These are phyloP conservation scores for Boletus reticulatus DNA, from an alignment of 768 basidiomycete species.

Conservation along the genomic window DNA sequence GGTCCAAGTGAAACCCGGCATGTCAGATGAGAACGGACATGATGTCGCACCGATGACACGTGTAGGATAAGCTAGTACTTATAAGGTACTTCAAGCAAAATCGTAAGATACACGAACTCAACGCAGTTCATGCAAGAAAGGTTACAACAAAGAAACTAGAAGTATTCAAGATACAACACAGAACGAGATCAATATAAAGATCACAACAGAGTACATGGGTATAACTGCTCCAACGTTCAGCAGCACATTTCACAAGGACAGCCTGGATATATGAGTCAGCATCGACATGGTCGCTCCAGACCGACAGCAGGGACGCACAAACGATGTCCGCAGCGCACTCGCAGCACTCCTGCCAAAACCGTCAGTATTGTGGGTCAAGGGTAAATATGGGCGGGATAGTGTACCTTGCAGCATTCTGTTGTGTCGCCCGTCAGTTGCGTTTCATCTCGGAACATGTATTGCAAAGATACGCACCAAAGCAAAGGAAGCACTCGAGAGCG, in stretches of 20 bases:
- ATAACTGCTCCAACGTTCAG: constrained; percentile 28
- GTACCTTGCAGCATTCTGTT: constrained; percentile 70
- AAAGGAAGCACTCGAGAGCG: constrained; percentile 63
- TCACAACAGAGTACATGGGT: constrained; percentile 8
- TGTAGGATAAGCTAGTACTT: neutral
- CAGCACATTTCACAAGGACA: constrained; percentile 83
- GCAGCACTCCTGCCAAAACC: constrained; percentile 54
- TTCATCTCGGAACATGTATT: neutral
- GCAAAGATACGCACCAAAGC: constrained; percentile 52
- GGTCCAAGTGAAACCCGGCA: neutral
- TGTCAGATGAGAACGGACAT: neutral
- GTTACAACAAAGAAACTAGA: neutral
- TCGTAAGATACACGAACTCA: no score
- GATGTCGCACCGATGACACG: neutral
- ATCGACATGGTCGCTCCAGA: neutral
- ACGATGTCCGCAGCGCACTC: constrained; percentile 69
- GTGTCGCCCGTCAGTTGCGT: neutral
- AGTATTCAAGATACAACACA: constrained; percentile 13
- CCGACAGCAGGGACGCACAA: constrained; percentile 44
- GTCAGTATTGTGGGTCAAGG: neutral
- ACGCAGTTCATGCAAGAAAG: neutral
- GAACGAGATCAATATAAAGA: neutral
- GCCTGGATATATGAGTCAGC: constrained; percentile 38
- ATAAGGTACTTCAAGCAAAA: no score
- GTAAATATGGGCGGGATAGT: neutral